Base-by-base conservation (phyloP, 2,329 filamentous ascomycete species). In the Juglanconis oblonga region DNA sequence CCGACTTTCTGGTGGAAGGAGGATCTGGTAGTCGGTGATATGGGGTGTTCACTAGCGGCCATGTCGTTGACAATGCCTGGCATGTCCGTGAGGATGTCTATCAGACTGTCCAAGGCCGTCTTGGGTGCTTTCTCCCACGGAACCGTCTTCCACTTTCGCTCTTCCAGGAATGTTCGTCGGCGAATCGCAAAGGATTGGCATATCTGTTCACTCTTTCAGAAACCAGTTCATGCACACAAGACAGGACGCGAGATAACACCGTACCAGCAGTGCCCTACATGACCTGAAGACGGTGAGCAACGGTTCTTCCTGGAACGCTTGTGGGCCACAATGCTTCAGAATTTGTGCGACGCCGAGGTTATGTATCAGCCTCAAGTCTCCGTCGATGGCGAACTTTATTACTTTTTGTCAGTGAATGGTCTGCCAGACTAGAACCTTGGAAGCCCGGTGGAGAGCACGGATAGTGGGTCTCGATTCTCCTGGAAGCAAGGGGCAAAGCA, bases 301-400 rank as follows among this genome's bases (percentile, higher is more conserved):
- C 2, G 58, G 55, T 4, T 67, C 63, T 3, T 65, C 63, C 47
- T 69, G 68, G 52, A 70, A 69, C 33, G 56, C 54, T 45, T 62
- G 64, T 3, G 67, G 68, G 0, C 68, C 68, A 24, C 68, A 69
- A 32, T 65, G 59, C 57, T 66, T 64, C n/a, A 70, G 53, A 31
- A 69, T 66, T n/a, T 65, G 67, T 5, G 63, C 65, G 9, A 70
- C 64, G 24, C 67, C 68, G 4, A 66, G 61, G 33, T 70, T 65
- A 33, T 70, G 68, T 10, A 68, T 69, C 40, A 69, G 64, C 5
- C 67, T 64, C 5, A 66, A 57, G 47, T 70, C 68, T 6, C 64
- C 58, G 42, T 70, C 67, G 8, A 69, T 64, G 9, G 65, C 61
- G 8, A 69, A 64, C 65, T 67, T 32, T 17, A 35, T 3, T 1